Conservation (phyloP, 208 protist genomes). For the Trypanosoma mega region DNA sequence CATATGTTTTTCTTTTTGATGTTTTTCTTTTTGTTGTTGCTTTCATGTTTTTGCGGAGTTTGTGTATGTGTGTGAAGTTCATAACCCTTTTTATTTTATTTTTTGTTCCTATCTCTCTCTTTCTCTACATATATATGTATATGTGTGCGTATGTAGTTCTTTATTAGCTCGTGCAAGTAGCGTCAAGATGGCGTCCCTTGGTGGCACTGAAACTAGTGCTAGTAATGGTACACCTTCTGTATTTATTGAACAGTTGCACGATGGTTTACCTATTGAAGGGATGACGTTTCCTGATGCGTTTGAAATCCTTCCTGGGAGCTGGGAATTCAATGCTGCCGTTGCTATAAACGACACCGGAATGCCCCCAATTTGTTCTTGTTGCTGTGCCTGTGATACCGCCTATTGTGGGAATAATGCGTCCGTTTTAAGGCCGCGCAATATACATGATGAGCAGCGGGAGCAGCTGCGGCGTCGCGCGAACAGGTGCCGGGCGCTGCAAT, state of each 20-base stretch:
- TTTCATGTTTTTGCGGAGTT: background rate
- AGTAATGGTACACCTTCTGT: slow-evolving; percentile 1
- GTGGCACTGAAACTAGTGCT: background rate
- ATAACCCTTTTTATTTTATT: slow-evolving; percentile 2
- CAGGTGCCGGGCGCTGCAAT: slow-evolving; percentile 19
- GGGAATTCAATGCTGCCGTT: background rate
- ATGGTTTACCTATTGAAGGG: slow-evolving; percentile 13
- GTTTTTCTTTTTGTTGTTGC: slow-evolving; percentile 10
- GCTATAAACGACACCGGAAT: background rate
- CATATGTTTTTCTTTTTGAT: slow-evolving; percentile 20
- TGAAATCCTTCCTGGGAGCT: slow-evolving; percentile 15
- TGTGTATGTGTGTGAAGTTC: slow-evolving; percentile 9
- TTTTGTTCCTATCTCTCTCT: background rate
- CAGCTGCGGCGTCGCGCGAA: slow-evolving; percentile 4
- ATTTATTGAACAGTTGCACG: slow-evolving; percentile 23
- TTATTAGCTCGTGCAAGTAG: slow-evolving; percentile 15
- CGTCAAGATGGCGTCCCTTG: background rate
- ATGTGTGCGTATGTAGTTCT: background rate
- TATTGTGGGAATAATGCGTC: background rate
- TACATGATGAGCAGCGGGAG: slow-evolving; percentile 27
- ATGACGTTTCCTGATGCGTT: slow-evolving; percentile 30
- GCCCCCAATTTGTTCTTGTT: background rate
- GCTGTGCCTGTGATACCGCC: background rate
- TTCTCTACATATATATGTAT: slow-evolving; percentile 8
- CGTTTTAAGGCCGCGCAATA: slow-evolving; percentile 6